Evolutionary conservation across 2,329 filamentous ascomycete genomes (phyloP), one percentile per base, ranked within the genome.

Genomic region (Byssothecium circinans): DNA sequence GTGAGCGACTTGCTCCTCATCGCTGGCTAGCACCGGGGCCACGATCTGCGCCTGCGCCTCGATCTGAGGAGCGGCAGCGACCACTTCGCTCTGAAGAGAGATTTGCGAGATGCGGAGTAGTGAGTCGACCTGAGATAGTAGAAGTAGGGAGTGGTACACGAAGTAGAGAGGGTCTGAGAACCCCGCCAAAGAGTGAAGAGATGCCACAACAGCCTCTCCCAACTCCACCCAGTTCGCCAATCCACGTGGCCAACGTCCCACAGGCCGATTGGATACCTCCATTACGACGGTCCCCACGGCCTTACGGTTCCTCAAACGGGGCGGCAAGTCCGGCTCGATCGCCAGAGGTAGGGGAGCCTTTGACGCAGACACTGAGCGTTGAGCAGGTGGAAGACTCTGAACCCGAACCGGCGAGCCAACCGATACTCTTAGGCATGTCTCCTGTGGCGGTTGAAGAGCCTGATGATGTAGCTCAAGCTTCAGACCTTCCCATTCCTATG

Each of bases 371-470:
- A 3, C 10, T 10, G 29, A 11, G 5, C 3, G 23, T 8, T 8
- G 38, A 30, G 15, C 14, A 7, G 23, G 25, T 30, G 22, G 23
- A 41, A 41, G 38, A 41, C n/a, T 10, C 18, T 15, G 1, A 8
- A 12, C 8, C 15, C 7, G 18, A 15, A n/a, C 12, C 32, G 4
- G 17, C 33, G 18, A 12, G 36, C 38, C 34, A 35, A n/a, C 27
- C 34, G 11, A 49, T 44, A 12, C 22, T 49, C 6, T 19, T 47
- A 11, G 45, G 43, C 4, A 52, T 52, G 39, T 14, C 42, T 27
- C 49, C 42, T 12, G 27, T 35, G 11, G 32, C 25, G 17, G 11
- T 19, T 19, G 39, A 43, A 34, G 35, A 43, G 33, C 27, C 8
- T n/a, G n/a, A n/a, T n/a, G n/a, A n/a, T n/a, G n/a, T n/a, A n/a